Percentiles rank a stretch among this genome's conserved stretches.
phyloP scores from a whole-genome alignment of 495 filamentous ascomycete genomes.

The Aspergillus incahuasiensis region DNA sequence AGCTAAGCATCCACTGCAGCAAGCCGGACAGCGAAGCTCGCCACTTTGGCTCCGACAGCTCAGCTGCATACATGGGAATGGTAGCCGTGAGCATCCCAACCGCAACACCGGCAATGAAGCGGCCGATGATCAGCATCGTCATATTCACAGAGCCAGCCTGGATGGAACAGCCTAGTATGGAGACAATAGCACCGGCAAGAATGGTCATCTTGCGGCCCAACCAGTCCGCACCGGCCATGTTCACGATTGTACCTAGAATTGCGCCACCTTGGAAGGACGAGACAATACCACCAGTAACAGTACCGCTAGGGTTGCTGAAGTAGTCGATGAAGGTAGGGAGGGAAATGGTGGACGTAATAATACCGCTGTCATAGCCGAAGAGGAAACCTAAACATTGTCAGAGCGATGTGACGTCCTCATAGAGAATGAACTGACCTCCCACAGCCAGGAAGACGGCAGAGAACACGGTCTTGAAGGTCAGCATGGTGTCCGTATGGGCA shows the following conservation, averaged over 20 bases:
- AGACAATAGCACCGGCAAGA: conserved; percentile 39
- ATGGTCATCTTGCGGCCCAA: conserved; percentile 40
- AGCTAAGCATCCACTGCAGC: conserved; percentile 39
- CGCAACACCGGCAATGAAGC: conserved; percentile 42
- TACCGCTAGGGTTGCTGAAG: conserved; percentile 32
- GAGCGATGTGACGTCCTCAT: background rate
- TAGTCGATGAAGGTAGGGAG: conserved; percentile 37
- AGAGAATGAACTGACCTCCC: conserved; percentile 15
- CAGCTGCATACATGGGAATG: conserved; percentile 38
- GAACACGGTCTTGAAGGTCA: conserved; percentile 19
- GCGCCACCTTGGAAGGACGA: conserved; percentile 43
- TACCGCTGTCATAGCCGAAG: conserved; percentile 33
- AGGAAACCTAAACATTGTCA: conserved; percentile 21
- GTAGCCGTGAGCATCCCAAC: conserved; percentile 44
- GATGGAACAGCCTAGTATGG: conserved; percentile 39
- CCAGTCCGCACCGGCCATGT: conserved; percentile 37
- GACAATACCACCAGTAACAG: conserved; percentile 43
- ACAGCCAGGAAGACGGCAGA: conserved; percentile 25
- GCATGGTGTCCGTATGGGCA: conserved; percentile 7
- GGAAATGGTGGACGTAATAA: conserved; percentile 41
- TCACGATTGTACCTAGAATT: conserved; percentile 42
- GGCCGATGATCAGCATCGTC: conserved; percentile 45
- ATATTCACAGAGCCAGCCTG: conserved; percentile 44
- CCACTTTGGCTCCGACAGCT: conserved; percentile 23
- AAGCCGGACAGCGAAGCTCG: conserved; percentile 21